phyloP scores from a whole-genome alignment of 202 grass and related monocot genomes.

The Setaria italica region DNA sequence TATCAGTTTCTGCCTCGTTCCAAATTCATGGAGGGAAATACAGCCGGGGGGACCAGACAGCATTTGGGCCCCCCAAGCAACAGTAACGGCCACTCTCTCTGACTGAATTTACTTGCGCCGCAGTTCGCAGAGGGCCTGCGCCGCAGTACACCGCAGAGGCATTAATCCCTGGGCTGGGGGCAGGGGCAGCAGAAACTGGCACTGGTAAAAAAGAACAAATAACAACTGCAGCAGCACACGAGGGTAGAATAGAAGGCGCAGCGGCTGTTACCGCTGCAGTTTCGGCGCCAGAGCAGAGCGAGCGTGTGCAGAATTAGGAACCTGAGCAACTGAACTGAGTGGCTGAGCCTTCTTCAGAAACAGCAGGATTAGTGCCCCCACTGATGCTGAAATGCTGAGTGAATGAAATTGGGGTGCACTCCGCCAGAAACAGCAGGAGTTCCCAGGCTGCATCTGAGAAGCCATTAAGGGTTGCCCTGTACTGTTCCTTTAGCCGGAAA shows the following conservation, averaged over 20 bases:
- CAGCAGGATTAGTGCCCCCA: neutral
- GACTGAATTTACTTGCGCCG: constrained; percentile 52
- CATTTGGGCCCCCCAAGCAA: neutral
- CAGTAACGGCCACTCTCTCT: constrained; percentile 9
- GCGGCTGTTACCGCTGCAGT: neutral
- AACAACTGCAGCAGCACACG: constrained; percentile 17
- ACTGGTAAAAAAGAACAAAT: constrained; percentile 1
- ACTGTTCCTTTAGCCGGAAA: neutral
- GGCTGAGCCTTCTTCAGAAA: neutral
- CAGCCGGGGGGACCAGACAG: neutral
- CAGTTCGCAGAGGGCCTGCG: constrained; percentile 23
- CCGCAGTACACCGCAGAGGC: constrained; percentile 1
- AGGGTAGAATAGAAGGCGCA: constrained; percentile 39
- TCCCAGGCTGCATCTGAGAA: neutral
- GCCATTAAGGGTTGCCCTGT: too few species aligned
- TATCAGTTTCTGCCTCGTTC: neutral
- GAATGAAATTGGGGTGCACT: neutral
- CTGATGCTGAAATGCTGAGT: neutral
- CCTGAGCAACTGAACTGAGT: neutral
- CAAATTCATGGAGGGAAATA: constrained; percentile 15
- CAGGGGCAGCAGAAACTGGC: neutral
- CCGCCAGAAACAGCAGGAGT: neutral
- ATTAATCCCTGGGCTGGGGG: neutral
- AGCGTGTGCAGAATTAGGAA: neutral
- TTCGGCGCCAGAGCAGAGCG: constrained; percentile 1